These are phyloP conservation scores for Suhomyces anneliseae DNA, from an alignment of 1,139 yeast genomes.

Conservation along the genomic window DNA sequence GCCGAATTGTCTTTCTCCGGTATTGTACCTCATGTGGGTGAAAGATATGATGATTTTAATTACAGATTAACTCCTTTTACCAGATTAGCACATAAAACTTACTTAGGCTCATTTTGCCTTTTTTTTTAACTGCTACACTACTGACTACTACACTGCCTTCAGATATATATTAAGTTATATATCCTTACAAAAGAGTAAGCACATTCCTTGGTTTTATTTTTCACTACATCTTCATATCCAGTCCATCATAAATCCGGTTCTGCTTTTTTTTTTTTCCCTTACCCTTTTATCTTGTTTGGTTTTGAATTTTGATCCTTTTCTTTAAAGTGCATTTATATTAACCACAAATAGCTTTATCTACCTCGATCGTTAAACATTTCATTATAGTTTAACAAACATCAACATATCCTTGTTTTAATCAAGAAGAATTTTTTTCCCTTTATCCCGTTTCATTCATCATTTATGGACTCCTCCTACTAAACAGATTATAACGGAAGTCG, in stretches of 20 bases:
- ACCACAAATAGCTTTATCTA: too few species aligned
- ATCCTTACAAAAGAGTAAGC: constrained; percentile 6
- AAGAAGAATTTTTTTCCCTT: not conserved
- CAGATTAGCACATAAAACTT: not conserved
- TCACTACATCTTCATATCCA: not conserved
- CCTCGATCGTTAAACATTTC: constrained; percentile 6
- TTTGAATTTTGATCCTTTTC: too few species aligned
- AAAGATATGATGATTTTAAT: constrained; percentile 2
- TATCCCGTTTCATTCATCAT: constrained; percentile 2
- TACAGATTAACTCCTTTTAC: constrained; percentile 2
- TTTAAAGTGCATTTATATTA: too few species aligned
- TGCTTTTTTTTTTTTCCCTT: too few species aligned
- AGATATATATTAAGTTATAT: constrained; percentile 12
- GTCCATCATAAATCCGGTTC: not conserved
- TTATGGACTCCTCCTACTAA: constrained; percentile 9
- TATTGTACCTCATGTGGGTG: constrained; percentile 1
- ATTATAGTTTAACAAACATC: constrained; percentile 5
- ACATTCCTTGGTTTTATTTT: not conserved
- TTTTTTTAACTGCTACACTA: not conserved
- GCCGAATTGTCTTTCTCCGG: not conserved
- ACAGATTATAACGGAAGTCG: constrained; percentile 12
- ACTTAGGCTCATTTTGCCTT: constrained; percentile 2
- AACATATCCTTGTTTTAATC: not conserved
- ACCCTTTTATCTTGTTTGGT: too few species aligned
- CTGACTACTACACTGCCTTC: not conserved